Evolutionary conservation across 441 rosid genomes (phyloP), one percentile per base, ranked within the genome.

Genomic region (Pelargonium cotyledonis): DNA sequence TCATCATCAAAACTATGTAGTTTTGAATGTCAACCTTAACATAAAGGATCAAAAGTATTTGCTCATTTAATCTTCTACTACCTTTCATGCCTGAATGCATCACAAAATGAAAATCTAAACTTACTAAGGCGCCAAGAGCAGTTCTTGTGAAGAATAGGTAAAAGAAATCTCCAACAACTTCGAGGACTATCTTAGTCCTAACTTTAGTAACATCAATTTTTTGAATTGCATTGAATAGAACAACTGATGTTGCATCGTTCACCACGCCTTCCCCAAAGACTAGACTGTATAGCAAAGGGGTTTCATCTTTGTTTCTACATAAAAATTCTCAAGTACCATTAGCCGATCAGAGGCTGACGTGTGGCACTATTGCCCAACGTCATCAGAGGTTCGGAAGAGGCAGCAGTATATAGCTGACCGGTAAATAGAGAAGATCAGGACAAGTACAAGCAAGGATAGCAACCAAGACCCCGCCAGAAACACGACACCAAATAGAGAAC

Each of bases 261-360:
- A 93, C 97, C 1, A 93, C 97, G 72, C 97, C 98, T 83, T 90
- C 98, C 40, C 96, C 96, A 26, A 90, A 93, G 10, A 93, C 98
- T 67, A 91, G 77, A 79, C 98, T 93, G 75, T 93, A 89, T 12
- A 91, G 75, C 43, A 88, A 76, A 55, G 96, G 96, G 66, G 90
- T 94, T 72, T 91, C 96, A 66, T 94, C 97, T 84, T 94, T n/a
- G n/a, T n/a, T n/a, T n/a, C n/a, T n/a, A n/a, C n/a, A n/a, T n/a
- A n/a, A n/a, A n/a, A n/a, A n/a, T n/a, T n/a, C n/a, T n/a, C n/a
- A n/a, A n/a, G n/a, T n/a, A n/a, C n/a, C n/a, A n/a, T n/a, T n/a
- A n/a, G n/a, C n/a, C n/a, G n/a, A n/a, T n/a, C n/a, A n/a, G n/a
- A n/a, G n/a, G n/a, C n/a, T n/a, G n/a, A n/a, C n/a, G n/a, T n/a